These are phyloP conservation scores for Aphanomyces euteiches DNA, from an alignment of 352 stramenopile genomes.

Conservation along the genomic window DNA sequence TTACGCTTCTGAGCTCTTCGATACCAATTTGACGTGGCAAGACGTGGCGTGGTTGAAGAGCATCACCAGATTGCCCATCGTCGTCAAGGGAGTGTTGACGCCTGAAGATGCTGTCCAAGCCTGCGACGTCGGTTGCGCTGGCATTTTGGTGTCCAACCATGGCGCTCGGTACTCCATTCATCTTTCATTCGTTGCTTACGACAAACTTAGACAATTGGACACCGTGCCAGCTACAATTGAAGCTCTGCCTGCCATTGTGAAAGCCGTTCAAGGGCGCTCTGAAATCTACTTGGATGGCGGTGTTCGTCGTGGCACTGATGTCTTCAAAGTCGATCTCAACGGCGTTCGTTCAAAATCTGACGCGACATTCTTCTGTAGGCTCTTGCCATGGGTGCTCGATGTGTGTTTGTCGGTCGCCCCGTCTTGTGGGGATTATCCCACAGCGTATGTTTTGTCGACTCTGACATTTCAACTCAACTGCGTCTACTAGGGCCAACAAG, in stretches of 20 bases:
- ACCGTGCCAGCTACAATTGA: conserved; percentile 89
- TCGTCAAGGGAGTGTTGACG: conserved; percentile 93
- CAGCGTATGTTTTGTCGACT: conserved; percentile 50
- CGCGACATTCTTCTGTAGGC: conserved; percentile 46
- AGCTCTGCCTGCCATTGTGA: conserved; percentile 86
- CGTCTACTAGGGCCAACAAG: conserved; percentile 62
- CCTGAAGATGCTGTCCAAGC: conserved; percentile 89
- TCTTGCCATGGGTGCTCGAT: conserved; percentile 88
- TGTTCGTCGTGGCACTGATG: conserved; percentile 92
- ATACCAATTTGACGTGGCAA: conserved; percentile 92
- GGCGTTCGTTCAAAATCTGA: no score
- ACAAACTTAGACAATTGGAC: conserved; percentile 68
- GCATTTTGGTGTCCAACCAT: conserved; percentile 93
- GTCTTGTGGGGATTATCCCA: conserved; percentile 92
- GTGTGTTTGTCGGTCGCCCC: conserved; percentile 93
- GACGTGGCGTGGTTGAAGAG: conserved; percentile 90
- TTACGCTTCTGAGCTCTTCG: conserved; percentile 87
- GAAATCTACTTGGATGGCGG: conserved; percentile 94
- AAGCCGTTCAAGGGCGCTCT: conserved; percentile 68
- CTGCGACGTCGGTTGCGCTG: conserved; percentile 86
- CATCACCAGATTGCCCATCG: conserved; percentile 87
- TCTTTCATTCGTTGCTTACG: background rate
- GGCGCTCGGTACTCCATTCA: conserved; percentile 56
- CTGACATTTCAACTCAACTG: background rate
- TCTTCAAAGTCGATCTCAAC: conserved; percentile 78